These are phyloP conservation scores for Zelopaecilomyces penicillatus DNA, from an alignment of 2,329 filamentous ascomycete genomes.

Conservation along the genomic window DNA sequence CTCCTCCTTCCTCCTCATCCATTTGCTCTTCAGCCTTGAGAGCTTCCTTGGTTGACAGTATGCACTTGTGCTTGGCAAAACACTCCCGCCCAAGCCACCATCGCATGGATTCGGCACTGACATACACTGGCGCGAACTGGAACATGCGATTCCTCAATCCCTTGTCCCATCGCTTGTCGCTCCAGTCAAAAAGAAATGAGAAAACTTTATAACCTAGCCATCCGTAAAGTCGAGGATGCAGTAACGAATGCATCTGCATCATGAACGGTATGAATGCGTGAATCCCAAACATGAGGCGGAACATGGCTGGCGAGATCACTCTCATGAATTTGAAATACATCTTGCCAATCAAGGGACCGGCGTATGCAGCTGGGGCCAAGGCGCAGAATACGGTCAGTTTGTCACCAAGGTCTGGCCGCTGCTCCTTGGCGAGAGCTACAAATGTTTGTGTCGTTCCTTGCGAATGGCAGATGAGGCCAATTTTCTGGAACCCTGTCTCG, in stretches of 20 bases:
- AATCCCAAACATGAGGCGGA: slow-evolving; percentile 79
- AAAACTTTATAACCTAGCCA: slow-evolving; percentile 83
- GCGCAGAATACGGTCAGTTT: slow-evolving; percentile 86
- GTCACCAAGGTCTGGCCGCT: slow-evolving; percentile 73
- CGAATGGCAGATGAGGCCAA: slow-evolving; percentile 78
- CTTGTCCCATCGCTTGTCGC: slow-evolving; percentile 75
- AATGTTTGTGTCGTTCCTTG: slow-evolving; percentile 88
- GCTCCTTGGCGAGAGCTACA: slow-evolving; percentile 81
- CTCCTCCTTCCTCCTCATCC: slow-evolving; percentile 35
- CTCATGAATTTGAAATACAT: slow-evolving; percentile 91
- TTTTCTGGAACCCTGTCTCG: slow-evolving; percentile 75
- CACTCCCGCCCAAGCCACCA: slow-evolving; percentile 92
- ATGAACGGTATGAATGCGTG: slow-evolving; percentile 91
- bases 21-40: slow-evolving; percentile 52
- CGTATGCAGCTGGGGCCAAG: slow-evolving; percentile 82
- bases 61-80: slow-evolving; percentile 73
- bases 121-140: slow-evolving; percentile 85
- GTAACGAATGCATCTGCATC: slow-evolving; percentile 68
- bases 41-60: slow-evolving; percentile 69
- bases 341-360: slow-evolving; percentile 75
- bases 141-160: slow-evolving; percentile 75
- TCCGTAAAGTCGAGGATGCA: slow-evolving; percentile 65
- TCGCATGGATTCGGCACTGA: slow-evolving; percentile 81
- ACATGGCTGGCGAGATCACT: slow-evolving; percentile 65
- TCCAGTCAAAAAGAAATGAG: slow-evolving; percentile 83